Conservation (phyloP, 495 filamentous ascomycete species). For the Acidiella bohemica region DNA sequence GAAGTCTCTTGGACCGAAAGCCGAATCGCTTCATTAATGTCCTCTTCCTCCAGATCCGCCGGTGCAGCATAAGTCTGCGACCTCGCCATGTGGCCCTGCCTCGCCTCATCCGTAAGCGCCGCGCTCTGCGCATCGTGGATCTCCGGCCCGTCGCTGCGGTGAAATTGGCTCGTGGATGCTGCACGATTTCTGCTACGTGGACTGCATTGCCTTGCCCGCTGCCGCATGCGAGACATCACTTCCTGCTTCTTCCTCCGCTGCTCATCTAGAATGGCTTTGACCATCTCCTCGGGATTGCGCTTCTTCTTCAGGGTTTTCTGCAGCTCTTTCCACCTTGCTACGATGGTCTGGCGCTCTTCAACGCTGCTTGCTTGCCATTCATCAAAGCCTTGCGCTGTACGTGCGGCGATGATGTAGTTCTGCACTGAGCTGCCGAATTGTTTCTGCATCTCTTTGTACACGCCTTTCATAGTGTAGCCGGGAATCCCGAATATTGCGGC, state of each 20-base stretch:
- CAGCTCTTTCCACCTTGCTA: slow-evolving; percentile 42
- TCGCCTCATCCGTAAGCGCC: not conserved
- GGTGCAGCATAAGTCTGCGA: not conserved
- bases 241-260: slow-evolving; percentile 25
- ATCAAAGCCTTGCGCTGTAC: slow-evolving; percentile 57
- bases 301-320: slow-evolving; percentile 43
- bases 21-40: slow-evolving; percentile 57
- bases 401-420: slow-evolving; percentile 58
- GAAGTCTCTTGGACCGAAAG: slow-evolving; percentile 56
- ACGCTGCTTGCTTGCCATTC: slow-evolving; percentile 37
- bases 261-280: slow-evolving; percentile 25
- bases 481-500: slow-evolving; percentile 55
- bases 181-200: slow-evolving; percentile 6
- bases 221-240: slow-evolving; percentile 9
- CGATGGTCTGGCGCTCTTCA: slow-evolving; percentile 44
- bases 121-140: slow-evolving; percentile 1
- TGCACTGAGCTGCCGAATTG: slow-evolving; percentile 47
- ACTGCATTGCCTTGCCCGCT: not conserved
- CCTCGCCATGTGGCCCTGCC: not conserved
- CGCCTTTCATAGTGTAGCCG: slow-evolving; percentile 60
- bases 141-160: not conserved
- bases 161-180: not conserved
- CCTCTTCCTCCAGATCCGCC: slow-evolving; percentile 27
- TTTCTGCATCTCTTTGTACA: slow-evolving; percentile 59
- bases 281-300: slow-evolving; percentile 38